A percentile compares a stretch with the other conserved stretches of the same genome.
phyloP scores from a whole-genome alignment of 202 grass and related monocot genomes.

The Miscanthus sacchariflorus region DNA sequence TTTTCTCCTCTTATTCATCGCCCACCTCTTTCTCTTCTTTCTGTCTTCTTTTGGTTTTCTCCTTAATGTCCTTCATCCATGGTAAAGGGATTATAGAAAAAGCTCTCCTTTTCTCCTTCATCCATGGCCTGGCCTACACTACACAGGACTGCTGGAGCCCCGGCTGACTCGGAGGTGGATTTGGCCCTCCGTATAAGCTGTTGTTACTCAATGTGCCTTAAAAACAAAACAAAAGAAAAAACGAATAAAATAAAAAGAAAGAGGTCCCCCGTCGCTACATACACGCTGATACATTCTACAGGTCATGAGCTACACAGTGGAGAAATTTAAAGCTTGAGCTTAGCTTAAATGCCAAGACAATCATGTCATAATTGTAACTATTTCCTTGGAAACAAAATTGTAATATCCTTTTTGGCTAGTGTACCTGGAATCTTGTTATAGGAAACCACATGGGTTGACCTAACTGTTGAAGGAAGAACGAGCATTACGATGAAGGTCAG shows the following conservation, averaged over 20 bases:
- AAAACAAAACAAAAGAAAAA: neutral
- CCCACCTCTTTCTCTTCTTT: no score
- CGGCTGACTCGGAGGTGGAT: neutral
- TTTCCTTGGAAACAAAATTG: neutral
- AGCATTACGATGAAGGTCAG: neutral
- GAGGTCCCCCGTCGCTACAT: no score
- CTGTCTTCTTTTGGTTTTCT: no score
- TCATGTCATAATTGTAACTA: neutral
- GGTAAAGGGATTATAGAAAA: no score
- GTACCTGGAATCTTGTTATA: neutral
- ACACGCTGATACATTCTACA: no score
- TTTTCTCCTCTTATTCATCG: no score
- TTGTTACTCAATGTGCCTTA: neutral
- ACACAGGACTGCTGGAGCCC: neutral
- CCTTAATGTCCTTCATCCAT: no score
- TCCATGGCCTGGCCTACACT: no score
- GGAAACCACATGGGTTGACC: neutral
- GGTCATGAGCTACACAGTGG: no score
- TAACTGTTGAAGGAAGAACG: neutral
- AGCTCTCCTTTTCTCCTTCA: no score
- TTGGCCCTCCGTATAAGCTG: neutral
- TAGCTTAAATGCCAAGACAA: neutral
- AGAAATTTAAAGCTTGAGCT: neutral
- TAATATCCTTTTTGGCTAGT: neutral
- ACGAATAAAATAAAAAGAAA: no score